phyloP scores from a whole-genome alignment of 805 yeast species.

The Yueomyces sp. region DNA sequence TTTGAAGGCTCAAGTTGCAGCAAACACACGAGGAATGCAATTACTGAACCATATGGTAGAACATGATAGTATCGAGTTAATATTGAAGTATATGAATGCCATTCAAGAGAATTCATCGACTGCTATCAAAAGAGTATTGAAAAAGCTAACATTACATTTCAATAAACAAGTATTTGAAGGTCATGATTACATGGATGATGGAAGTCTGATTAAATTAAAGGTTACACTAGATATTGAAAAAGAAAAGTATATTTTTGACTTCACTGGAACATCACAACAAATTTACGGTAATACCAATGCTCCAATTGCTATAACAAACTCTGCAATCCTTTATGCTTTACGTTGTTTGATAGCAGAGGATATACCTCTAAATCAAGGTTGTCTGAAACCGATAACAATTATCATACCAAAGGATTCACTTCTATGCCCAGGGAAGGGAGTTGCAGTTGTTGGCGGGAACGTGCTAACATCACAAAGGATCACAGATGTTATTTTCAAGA shows the following conservation, averaged over 20 bases:
- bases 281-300: conserved; percentile 86
- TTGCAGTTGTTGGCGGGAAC: conserved; percentile 92
- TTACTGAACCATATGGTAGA: conserved; percentile 44
- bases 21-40: conserved; percentile 73
- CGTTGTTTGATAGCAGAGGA: conserved; percentile 75
- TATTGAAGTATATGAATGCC: conserved; percentile 65
- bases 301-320: conserved; percentile 77
- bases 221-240: conserved; percentile 36
- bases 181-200: conserved; percentile 69
- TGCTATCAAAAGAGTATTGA: conserved; percentile 48
- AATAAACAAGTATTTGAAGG: conserved; percentile 31
- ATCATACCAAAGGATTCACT: conserved; percentile 48
- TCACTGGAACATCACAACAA: conserved; percentile 77
- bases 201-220: conserved; percentile 48
- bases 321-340: conserved; percentile 79
- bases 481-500: conserved; percentile 76
- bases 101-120: conserved; percentile 67
- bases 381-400: conserved; percentile 65
- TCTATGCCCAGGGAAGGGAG: conserved; percentile 65
- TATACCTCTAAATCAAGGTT: conserved; percentile 90
- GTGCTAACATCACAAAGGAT: conserved; percentile 91
- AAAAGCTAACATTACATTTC: conserved; percentile 31
- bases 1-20: conserved; percentile 76
- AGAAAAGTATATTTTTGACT: conserved; percentile 66
- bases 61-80: conserved; percentile 48